Evolutionary conservation across 148 eudicot genomes (phyloP).

Genomic region (Rheum nobile): DNA sequence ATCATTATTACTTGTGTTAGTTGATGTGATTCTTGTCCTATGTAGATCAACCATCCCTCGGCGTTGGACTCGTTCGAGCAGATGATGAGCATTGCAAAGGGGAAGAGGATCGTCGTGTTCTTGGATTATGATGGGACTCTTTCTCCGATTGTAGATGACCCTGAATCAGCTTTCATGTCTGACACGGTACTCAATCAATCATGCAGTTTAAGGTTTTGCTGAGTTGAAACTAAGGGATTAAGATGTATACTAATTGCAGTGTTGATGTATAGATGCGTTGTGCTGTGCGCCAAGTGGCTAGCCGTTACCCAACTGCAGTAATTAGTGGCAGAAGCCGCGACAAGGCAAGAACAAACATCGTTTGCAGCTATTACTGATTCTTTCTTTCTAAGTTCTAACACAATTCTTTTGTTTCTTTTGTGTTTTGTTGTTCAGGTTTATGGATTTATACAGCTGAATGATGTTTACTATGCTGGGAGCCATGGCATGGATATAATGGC

Average conservation of each 20-base stretch:
- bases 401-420: too few relatives aligned
- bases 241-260: background rate
- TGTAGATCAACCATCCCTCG: slow-evolving; percentile 65
- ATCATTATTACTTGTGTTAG: background rate
- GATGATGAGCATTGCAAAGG: slow-evolving; percentile 40
- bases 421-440: slow-evolving; percentile 34
- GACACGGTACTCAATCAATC: slow-evolving; percentile 29
- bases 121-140: slow-evolving; percentile 93
- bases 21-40: background rate
- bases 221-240: too few relatives aligned
- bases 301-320: slow-evolving; percentile 69
- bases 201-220: too few relatives aligned
- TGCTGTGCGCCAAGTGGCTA: slow-evolving; percentile 61
- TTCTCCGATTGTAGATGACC: slow-evolving; percentile 75
- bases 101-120: slow-evolving; percentile 65
- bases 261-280: slow-evolving; percentile 48
- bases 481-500: slow-evolving; percentile 94
- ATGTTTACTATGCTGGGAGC: slow-evolving; percentile 82
- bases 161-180: slow-evolving; percentile 83
- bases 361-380: too few relatives aligned
- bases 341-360: slow-evolving; percentile 44
- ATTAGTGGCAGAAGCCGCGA: slow-evolving; percentile 81
- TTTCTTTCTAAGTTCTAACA: too few relatives aligned
- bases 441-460: slow-evolving; percentile 64
- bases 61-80: slow-evolving; percentile 48